Conservation (phyloP, 805 yeast species). For the Saccharomycopsis malanga region DNA sequence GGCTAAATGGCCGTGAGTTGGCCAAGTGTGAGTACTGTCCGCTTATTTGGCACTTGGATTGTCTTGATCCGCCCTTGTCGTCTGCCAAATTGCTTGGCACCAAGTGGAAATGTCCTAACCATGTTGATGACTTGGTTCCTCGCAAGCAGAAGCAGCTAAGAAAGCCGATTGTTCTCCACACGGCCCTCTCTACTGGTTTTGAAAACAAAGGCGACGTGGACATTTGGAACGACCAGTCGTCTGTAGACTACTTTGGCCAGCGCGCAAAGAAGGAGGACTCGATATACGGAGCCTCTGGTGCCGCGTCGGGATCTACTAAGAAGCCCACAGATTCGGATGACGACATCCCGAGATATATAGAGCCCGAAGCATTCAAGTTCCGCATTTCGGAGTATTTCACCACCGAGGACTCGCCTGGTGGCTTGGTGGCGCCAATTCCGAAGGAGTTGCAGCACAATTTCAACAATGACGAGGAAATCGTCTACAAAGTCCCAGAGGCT, state of each 20-base stretch:
- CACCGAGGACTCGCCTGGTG: background rate
- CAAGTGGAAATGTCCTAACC: conserved; percentile 92
- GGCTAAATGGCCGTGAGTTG: conserved; percentile 42
- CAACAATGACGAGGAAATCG: conserved; percentile 35
- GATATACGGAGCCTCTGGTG: conserved; percentile 3
- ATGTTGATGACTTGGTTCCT: conserved; percentile 47
- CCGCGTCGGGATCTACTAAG: background rate
- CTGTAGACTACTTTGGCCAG: conserved; percentile 25
- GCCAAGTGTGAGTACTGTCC: conserved; percentile 80
- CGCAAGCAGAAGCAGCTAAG: conserved; percentile 39
- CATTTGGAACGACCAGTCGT: conserved; percentile 39
- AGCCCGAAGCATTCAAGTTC: background rate
- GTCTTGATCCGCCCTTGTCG: conserved; percentile 69
- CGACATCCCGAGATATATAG: background rate
- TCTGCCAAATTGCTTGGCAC: conserved; percentile 64
- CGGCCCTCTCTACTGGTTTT: conserved; percentile 44
- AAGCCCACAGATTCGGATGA: background rate
- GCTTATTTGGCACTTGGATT: conserved; percentile 82
- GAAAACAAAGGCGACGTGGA: conserved; percentile 47
- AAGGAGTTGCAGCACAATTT: conserved; percentile 11
- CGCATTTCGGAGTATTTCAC: conserved; percentile 4
- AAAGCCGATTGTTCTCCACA: conserved; percentile 48
- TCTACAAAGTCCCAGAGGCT: conserved; percentile 61
- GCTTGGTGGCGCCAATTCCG: conserved; percentile 8
- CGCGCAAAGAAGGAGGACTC: conserved; percentile 22